A percentile compares a stretch with the other conserved stretches of the same genome.
These are phyloP conservation scores for Cordyceps tenuipes DNA, from an alignment of 2,329 filamentous ascomycete species.

Conservation along the genomic window DNA sequence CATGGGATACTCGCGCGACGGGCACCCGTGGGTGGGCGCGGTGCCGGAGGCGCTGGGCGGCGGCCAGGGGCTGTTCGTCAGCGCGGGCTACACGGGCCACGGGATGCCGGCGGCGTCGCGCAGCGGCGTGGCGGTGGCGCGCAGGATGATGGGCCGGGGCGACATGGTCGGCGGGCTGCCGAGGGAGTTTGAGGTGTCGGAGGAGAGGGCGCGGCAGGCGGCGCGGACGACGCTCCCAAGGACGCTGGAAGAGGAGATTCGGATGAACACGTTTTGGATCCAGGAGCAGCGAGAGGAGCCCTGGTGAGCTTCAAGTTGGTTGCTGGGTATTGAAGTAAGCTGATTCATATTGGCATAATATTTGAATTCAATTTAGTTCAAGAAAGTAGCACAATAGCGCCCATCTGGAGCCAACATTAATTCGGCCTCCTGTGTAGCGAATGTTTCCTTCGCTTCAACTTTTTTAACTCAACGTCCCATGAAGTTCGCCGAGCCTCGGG, in stretches of 20 bases:
- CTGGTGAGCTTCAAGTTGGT: too few species aligned
- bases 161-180: conserved; percentile 33
- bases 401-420: too few species aligned
- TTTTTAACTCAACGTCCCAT: too few species aligned
- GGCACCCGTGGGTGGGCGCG: conserved; percentile 60
- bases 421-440: too few species aligned
- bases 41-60: conserved; percentile 46
- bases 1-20: conserved; percentile 67
- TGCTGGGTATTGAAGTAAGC: too few species aligned
- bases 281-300: not conserved
- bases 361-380: too few species aligned
- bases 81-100: conserved; percentile 63
- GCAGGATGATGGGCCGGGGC: conserved; percentile 42
- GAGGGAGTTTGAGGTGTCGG: conserved; percentile 30
- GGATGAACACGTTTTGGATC: conserved; percentile 7
- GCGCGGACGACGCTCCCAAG: not conserved
- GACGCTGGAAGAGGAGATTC: conserved; percentile 6
- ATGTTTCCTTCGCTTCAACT: too few species aligned
- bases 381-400: too few species aligned
- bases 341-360: too few species aligned
- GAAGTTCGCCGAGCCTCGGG: too few species aligned
- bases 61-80: conserved; percentile 53
- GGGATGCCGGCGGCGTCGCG: conserved; percentile 69
- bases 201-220: conserved; percentile 20
- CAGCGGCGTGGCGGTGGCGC: conserved; percentile 54